These are phyloP conservation scores for Corymbia calophylla DNA, from an alignment of 441 rosid genomes.

Conservation along the genomic window DNA sequence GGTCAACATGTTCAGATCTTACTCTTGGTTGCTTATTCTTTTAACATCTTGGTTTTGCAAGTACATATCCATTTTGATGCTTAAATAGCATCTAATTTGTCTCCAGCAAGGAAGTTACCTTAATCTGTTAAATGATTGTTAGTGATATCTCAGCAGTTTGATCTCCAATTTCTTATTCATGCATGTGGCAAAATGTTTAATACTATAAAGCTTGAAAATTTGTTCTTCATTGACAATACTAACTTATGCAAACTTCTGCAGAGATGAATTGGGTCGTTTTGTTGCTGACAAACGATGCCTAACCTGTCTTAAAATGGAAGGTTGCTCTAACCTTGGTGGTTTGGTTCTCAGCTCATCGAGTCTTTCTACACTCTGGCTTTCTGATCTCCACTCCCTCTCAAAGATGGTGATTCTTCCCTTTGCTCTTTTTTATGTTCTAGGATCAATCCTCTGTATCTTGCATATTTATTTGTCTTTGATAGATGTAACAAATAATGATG, in stretches of 20 bases:
- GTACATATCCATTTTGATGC: background rate
- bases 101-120: background rate
- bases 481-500: background rate
- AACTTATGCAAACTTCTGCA: conserved; percentile 11
- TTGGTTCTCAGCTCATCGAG: conserved; percentile 69
- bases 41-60: background rate
- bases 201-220: background rate
- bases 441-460: background rate
- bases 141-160: background rate
- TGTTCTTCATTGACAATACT: background rate
- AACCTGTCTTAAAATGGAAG: conserved; percentile 83
- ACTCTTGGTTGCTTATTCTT: background rate
- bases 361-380: conserved; percentile 83
- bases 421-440: background rate
- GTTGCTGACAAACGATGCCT: conserved; percentile 87
- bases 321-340: conserved; percentile 82
- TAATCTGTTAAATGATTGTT: background rate
- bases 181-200: background rate
- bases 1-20: background rate
- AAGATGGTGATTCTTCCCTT: conserved; percentile 49
- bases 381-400: conserved; percentile 68
- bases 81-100: background rate
- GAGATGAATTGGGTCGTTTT: conserved; percentile 89
- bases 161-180: background rate
- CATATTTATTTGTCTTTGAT: background rate